Percentiles rank a stretch among this genome's conserved stretches.
phyloP scores from a whole-genome alignment of 2,329 filamentous ascomycete species.

The Botrytis medusae region DNA sequence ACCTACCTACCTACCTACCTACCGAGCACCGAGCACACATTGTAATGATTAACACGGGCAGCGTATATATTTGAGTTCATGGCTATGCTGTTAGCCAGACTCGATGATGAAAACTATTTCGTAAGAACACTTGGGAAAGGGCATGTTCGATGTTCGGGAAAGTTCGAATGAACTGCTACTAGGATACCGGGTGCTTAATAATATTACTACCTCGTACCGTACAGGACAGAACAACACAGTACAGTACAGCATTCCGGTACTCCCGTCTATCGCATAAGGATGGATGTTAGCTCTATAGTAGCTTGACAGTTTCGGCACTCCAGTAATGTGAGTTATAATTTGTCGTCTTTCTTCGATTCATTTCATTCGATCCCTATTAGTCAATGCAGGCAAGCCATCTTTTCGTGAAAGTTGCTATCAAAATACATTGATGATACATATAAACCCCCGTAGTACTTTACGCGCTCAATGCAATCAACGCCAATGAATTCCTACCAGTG shows the following conservation, averaged over 20 bases:
- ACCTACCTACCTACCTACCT: not conserved
- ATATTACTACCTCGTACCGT: no score
- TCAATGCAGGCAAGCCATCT: not conserved
- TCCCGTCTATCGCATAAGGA: not conserved
- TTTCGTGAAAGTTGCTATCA: not conserved
- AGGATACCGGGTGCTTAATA: no score
- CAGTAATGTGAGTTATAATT: not conserved
- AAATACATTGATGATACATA: not conserved
- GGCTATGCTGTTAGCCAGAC: not conserved
- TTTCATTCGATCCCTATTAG: not conserved
- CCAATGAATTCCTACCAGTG: constrained; percentile 27
- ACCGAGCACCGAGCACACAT: not conserved
- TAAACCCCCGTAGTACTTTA: constrained; percentile 33
- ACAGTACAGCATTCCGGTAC: not conserved
- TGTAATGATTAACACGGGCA: not conserved
- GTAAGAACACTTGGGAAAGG: not conserved
- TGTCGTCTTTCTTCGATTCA: not conserved
- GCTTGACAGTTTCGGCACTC: no score
- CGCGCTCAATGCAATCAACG: constrained; percentile 33
- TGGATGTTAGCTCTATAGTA: no score
- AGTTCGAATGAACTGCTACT: not conserved
- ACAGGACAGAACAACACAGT: not conserved
- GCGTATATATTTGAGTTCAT: not conserved
- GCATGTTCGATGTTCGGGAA: not conserved
- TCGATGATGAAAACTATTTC: not conserved